Evolutionary conservation across 2,329 filamentous ascomycete species (phyloP).

Genomic region (Botrytis fabae): DNA sequence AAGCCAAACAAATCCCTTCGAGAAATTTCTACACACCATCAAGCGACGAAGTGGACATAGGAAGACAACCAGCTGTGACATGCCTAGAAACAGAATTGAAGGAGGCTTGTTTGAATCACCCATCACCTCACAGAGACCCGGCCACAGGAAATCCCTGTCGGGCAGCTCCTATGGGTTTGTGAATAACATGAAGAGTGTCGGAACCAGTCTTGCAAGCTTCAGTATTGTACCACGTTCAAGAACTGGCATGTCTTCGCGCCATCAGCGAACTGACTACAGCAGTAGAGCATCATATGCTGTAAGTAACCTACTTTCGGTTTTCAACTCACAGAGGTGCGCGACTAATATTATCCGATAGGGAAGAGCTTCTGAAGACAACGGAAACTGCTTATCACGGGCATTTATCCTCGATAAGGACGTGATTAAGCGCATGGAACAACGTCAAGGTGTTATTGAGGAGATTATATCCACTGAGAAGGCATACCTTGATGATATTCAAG

Average conservation of each 20-base stretch:
- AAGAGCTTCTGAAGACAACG: constrained; percentile 65
- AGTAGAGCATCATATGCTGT: constrained; percentile 60
- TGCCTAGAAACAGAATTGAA: constrained; percentile 30
- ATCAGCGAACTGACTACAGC: constrained; percentile 62
- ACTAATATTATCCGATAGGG: background rate
- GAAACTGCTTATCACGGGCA: constrained; percentile 55
- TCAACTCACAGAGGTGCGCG: background rate
- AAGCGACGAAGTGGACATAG: constrained; percentile 53
- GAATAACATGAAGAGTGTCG: constrained; percentile 77
- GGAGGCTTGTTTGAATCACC: constrained; percentile 37
- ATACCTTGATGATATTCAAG: constrained; percentile 84
- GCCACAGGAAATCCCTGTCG: constrained; percentile 63
- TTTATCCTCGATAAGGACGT: constrained; percentile 63
- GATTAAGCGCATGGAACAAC: constrained; percentile 69
- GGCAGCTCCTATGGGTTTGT: constrained; percentile 78
- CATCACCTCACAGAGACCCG: constrained; percentile 42
- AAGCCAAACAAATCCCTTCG: constrained; percentile 52
- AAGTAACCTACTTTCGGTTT: background rate
- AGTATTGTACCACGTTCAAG: constrained; percentile 66
- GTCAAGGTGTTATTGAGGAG: constrained; percentile 81
- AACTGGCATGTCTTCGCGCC: constrained; percentile 52
- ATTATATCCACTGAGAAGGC: constrained; percentile 82
- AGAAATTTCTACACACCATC: constrained; percentile 71
- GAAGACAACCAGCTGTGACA: constrained; percentile 42
- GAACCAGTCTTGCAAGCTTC: constrained; percentile 71